Base-by-base conservation (phyloP, 2,329 filamentous ascomycete species). In the Hypoxylon sp. region DNA sequence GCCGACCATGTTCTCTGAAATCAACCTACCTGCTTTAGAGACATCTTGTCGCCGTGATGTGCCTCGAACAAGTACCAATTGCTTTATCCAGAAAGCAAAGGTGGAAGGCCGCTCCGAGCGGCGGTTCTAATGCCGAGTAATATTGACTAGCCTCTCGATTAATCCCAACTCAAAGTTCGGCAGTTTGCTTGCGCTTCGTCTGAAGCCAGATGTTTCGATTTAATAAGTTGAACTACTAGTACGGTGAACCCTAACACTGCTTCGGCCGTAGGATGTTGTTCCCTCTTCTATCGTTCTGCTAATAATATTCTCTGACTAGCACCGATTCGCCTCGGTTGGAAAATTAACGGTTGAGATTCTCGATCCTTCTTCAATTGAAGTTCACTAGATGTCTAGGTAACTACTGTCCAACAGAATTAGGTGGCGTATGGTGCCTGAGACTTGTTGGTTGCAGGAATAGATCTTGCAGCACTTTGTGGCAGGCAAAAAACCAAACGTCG, bases 21-120 rank as follows among this genome's bases (percentile, higher is more conserved):
- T 50, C 8, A 48, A 62, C 73, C 57, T 55, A 77, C 76, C 73
- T 77, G 76, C 60, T 78, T 78, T 60, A 78, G 70, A 67, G 76
- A 78, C 76, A 78, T 78, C 65, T 67, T 71, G 43, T 60, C 61
- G 63, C 54, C 61, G 64, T 62, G 57, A 56, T 65, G 30, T 55
- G 57, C 64, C 61, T 54, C 61, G 47, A 61, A 68, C 69, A 65
- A 66, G 25, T 64, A 65, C 63, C 61, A 68, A 60, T 67, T 69
- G 69, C 67, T 71, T 72, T 72, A 65, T 67, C 71, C 66, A 73
- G 71, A 70, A 74, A 72, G 70, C 69, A 72, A 67, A 69, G 70
- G 65, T 55, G 54, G 69, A 45, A n/a, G 62, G 68, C 68, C 60
- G 63, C 65, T 71, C 68, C 48, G 63, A 52, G 45, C 55, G 63